A percentile compares a stretch with the other conserved stretches of the same genome.
Evolutionary conservation across 257 asterid species (phyloP).

Genomic region (Solanum peruvianum): DNA sequence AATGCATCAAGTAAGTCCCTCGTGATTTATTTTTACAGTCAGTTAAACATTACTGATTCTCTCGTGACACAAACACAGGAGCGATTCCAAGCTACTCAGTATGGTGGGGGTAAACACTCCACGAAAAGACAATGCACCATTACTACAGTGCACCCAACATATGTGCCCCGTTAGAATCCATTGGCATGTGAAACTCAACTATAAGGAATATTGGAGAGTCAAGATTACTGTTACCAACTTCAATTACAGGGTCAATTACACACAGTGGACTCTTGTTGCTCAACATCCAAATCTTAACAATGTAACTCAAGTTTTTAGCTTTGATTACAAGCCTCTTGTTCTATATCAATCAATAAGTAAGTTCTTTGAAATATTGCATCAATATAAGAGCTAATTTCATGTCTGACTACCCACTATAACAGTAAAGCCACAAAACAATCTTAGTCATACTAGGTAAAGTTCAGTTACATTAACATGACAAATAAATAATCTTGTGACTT

Average conservation of each 20-base stretch:
- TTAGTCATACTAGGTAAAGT: neutral
- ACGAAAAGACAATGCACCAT: neutral
- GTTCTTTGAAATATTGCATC: neutral
- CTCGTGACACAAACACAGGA: neutral
- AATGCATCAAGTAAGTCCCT: conserved; percentile 44
- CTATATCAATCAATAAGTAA: conserved; percentile 73
- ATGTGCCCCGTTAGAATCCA: conserved; percentile 88
- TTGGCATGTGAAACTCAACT: conserved; percentile 81
- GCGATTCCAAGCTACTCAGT: neutral
- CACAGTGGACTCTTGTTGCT: conserved; percentile 72
- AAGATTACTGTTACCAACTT: conserved; percentile 73
- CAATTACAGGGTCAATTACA: conserved; percentile 65
- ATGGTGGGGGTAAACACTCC: neutral
- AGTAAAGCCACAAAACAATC: neutral
- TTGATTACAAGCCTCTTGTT: conserved; percentile 71
- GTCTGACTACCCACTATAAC: neutral
- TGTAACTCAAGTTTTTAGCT: conserved; percentile 89
- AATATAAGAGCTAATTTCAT: neutral
- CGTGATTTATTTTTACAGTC: neutral
- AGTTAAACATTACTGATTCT: neutral
- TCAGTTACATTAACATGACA: neutral
- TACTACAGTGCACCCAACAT: conserved; percentile 65
- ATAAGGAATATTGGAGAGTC: conserved; percentile 74
- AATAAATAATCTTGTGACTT: neutral
- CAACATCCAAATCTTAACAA: conserved; percentile 94